phyloP scores from a whole-genome alignment of 2,329 filamentous ascomycete species.

The Onygenales sp. region DNA sequence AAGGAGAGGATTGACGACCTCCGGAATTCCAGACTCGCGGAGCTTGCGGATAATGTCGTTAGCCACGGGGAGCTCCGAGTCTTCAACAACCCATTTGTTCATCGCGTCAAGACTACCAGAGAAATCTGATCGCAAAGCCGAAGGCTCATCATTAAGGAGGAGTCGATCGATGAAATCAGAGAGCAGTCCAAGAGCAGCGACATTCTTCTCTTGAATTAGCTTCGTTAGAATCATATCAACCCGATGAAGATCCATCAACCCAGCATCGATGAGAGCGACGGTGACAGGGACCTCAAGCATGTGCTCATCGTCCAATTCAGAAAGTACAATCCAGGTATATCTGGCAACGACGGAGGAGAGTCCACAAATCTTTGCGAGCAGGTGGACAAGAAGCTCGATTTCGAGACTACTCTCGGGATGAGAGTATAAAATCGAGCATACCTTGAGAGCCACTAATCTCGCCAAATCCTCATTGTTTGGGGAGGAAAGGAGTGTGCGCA shows the following conservation, averaged over 20 bases:
- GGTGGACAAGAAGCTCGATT: conserved; percentile 53
- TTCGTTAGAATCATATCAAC: conserved; percentile 66
- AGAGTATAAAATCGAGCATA: conserved; percentile 48
- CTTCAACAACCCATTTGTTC: conserved; percentile 69
- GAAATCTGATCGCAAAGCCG: conserved; percentile 76
- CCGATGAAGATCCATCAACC: conserved; percentile 51
- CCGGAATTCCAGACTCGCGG: conserved; percentile 43
- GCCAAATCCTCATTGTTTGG: conserved; percentile 49
- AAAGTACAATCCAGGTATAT: conserved; percentile 39
- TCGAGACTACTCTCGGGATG: conserved; percentile 48
- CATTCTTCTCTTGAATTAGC: conserved; percentile 60
- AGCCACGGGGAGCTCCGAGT: conserved; percentile 55
- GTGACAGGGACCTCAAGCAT: conserved; percentile 55
- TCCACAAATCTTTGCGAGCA: conserved; percentile 53
- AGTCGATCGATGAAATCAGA: conserved; percentile 68
- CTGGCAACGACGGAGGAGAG: conserved; percentile 50
- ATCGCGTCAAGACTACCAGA: conserved; percentile 71
- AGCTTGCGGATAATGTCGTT: conserved; percentile 63
- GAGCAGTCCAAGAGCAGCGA: conserved; percentile 68
- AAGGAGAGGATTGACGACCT: conserved; percentile 46
- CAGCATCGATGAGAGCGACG: conserved; percentile 49
- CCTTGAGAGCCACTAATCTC: conserved; percentile 45
- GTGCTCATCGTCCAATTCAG: conserved; percentile 48
- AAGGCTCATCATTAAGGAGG: conserved; percentile 66
- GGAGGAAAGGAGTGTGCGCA: conserved; percentile 44